Conservation (phyloP, 2,329 filamentous ascomycete genomes). For the Thermoascus crustaceus region DNA sequence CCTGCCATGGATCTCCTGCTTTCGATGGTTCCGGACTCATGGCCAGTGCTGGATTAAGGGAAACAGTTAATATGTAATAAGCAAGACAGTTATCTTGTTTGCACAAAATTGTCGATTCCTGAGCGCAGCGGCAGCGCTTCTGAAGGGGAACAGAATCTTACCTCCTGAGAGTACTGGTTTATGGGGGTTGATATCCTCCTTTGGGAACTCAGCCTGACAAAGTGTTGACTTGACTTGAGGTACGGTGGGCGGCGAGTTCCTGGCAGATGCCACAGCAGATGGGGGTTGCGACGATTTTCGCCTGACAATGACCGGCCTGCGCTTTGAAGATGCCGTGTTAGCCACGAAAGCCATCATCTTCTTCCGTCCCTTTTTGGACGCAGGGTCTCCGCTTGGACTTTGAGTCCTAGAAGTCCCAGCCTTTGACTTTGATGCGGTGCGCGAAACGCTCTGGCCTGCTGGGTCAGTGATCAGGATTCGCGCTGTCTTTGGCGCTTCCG, state of each 20-base stretch:
- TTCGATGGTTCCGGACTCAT: neutral
- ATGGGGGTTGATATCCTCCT: neutral
- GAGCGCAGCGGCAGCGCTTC: too few species aligned
- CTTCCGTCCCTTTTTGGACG: constrained; percentile 16
- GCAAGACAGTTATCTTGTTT: too few species aligned
- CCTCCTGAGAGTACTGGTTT: neutral
- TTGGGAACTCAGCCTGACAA: neutral
- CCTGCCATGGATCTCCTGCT: constrained; percentile 4
- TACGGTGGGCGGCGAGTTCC: neutral
- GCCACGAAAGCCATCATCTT: constrained; percentile 22
- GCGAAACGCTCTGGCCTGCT: constrained; percentile 17
- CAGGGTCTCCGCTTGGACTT: constrained; percentile 1
- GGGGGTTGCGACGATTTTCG: constrained; percentile 30
- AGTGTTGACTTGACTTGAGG: neutral
- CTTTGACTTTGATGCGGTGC: constrained; percentile 17
- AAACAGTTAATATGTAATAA: too few species aligned
- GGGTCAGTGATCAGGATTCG: constrained; percentile 22
- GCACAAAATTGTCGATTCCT: too few species aligned
- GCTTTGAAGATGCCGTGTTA: constrained; percentile 17
- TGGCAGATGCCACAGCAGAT: constrained; percentile 8
- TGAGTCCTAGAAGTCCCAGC: neutral
- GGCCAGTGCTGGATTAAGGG: neutral
- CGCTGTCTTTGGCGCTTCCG: constrained; percentile 22
- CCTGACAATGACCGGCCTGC: constrained; percentile 24
- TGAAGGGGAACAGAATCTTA: neutral